phyloP scores from a whole-genome alignment of 441 rosid species.

The Capsella rubella region DNA sequence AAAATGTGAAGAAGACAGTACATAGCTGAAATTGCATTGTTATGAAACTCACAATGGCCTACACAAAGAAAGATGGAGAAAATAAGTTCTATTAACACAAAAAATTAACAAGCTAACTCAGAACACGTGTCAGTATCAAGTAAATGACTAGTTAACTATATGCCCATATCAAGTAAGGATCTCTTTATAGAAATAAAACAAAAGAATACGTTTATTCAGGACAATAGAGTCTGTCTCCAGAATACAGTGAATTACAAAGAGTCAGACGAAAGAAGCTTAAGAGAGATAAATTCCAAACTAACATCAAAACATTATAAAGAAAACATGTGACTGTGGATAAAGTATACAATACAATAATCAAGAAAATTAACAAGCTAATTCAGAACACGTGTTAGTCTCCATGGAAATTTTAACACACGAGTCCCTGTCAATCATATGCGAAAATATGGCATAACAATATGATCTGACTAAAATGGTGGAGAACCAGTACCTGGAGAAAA shows the following conservation, averaged over 20 bases:
- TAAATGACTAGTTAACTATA: background rate
- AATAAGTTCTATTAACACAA: constrained; percentile 7
- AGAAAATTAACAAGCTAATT: constrained; percentile 12
- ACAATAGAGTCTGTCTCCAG: constrained; percentile 7
- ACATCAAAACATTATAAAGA: constrained; percentile 10
- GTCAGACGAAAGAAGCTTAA: no score
- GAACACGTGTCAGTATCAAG: background rate
- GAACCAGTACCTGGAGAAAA: constrained; percentile 72
- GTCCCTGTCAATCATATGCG: constrained; percentile 26
- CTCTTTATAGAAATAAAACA: constrained; percentile 18
- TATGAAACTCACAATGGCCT: constrained; percentile 92
- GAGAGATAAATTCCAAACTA: constrained; percentile 2
- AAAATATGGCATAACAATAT: constrained; percentile 20
- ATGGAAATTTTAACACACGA: constrained; percentile 20
- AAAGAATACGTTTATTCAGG: background rate
- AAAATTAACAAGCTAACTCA: background rate
- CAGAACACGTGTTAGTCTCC: constrained; percentile 18
- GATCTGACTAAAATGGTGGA: constrained; percentile 27
- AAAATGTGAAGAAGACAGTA: constrained; percentile 98
- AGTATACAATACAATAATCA: no score
- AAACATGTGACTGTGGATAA: background rate
- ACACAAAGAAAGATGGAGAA: constrained; percentile 43
- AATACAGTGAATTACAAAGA: background rate
- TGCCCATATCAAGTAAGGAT: constrained; percentile 16
- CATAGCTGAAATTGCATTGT: constrained; percentile 99